Evolutionary conservation across 495 filamentous ascomycete genomes (phyloP), one percentile per base, ranked within the genome.

Genomic region (Neurospora sp.): DNA sequence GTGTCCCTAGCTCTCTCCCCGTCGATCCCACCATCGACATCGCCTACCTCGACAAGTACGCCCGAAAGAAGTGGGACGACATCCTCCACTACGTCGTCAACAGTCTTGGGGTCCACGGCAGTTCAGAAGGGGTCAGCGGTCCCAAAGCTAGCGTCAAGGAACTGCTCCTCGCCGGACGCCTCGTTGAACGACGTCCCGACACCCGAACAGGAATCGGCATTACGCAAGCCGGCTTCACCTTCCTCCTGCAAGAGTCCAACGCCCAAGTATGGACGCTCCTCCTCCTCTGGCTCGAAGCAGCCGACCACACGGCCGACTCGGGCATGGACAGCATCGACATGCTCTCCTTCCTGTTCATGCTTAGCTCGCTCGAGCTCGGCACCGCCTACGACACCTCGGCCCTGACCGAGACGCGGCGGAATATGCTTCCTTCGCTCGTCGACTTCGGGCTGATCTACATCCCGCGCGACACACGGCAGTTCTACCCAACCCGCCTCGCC

Each of bases 251-350:
- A 77, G 96, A 97, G 77, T 89, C 94, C 73, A 98, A 97, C 78
- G 93, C 94, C 5, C 96, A 99, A 80, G 94, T 99, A 61, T 99
- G 96, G 96, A 92, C 93, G 38, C 87, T 99, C 35, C 85, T 99
- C 7, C 91, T 99, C 42, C 90, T 97, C 39, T 98, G 97, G 83
- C 90, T 98, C 39, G 91, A 97, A 72, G 91, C 92, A 70, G 90
- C 92, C n/a, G 89, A 94, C 75, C 83, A 84, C 70, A 9, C 70
- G 35, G 39, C 68, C 16, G 72, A 41, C 59, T 35, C 94, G 53
- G 86, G 87, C 27, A 92, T 97, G 89, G 93, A 97, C 72, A 89
- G 89, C 72, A 92, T 97, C 69, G 96, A 98, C 76, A 92, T 98
- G 76, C 90, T 99, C 42, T 93, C 92, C 22, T 99, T 99, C 77